A percentile compares a stretch with the other conserved stretches of the same genome.
Evolutionary conservation across 1,139 yeast genomes (phyloP).

Genomic region (Kurtzmaniella quercitrusa): DNA sequence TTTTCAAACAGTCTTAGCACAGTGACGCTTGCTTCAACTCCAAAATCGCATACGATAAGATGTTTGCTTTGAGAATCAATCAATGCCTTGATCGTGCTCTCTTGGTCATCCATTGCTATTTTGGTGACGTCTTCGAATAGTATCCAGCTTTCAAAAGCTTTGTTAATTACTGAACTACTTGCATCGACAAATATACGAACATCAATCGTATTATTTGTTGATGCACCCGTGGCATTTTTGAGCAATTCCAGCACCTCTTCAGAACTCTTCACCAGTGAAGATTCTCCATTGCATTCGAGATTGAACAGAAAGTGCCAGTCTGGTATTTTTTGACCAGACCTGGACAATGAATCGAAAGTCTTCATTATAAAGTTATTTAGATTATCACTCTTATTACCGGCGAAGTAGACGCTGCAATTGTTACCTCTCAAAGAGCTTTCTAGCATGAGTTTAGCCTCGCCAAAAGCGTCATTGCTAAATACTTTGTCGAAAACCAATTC

Average conservation of each 20-base stretch:
- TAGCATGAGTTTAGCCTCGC: not conserved
- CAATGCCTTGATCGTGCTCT: not conserved
- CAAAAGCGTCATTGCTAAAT: constrained; percentile 10
- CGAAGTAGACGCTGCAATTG: not conserved
- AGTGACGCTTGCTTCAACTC: not conserved
- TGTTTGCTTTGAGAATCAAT: not conserved
- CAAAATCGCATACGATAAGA: not conserved
- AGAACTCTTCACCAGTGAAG: too few relatives aligned
- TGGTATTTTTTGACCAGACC: not conserved
- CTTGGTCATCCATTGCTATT: not conserved
- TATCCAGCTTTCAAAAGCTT: not conserved
- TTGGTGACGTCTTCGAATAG: not conserved
- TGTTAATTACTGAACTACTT: not conserved
- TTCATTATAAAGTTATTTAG: not conserved
- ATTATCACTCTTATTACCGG: not conserved
- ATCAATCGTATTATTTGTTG: too few relatives aligned
- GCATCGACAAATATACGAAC: not conserved
- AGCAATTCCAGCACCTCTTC: too few relatives aligned
- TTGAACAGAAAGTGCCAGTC: too few relatives aligned
- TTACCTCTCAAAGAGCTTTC: not conserved
- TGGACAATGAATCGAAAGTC: not conserved
- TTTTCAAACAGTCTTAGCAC: not conserved
- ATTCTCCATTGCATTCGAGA: too few relatives aligned
- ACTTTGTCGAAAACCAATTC: constrained; percentile 19
- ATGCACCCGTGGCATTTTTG: too few relatives aligned